Percentiles rank a stretch among this genome's conserved stretches.
Evolutionary conservation across 768 basidiomycete species (phyloP).

Genomic region (Suillus cothurnatus): DNA sequence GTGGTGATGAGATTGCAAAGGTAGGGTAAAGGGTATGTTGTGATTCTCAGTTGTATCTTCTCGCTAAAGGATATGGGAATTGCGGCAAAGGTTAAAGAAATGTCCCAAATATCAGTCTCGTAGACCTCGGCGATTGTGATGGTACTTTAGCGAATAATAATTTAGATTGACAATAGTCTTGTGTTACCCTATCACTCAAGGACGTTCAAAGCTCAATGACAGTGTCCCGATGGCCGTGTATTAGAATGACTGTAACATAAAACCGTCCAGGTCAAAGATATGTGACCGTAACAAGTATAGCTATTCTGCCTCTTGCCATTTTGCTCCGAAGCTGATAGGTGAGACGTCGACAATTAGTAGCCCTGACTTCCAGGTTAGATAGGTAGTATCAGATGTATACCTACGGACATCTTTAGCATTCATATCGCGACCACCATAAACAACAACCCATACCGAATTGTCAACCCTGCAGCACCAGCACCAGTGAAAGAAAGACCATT

Average conservation of each 20-base stretch:
- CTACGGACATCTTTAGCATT: slow-evolving; percentile 27
- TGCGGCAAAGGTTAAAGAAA: slow-evolving; percentile 31
- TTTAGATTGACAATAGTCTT: slow-evolving; percentile 13
- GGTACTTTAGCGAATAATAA: slow-evolving; percentile 48
- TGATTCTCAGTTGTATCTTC: not conserved
- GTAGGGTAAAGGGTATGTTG: slow-evolving; percentile 37
- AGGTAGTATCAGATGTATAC: slow-evolving; percentile 50
- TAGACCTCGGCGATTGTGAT: not conserved
- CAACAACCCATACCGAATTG: no score
- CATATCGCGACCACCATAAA: not conserved
- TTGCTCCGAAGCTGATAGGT: slow-evolving; percentile 40
- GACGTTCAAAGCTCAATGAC: not conserved
- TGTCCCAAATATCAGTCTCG: not conserved
- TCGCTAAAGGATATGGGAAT: slow-evolving; percentile 62
- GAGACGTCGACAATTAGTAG: slow-evolving; percentile 30
- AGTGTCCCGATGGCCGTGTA: not conserved
- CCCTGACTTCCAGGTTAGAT: slow-evolving; percentile 52
- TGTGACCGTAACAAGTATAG: slow-evolving; percentile 32
- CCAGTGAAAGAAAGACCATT: slow-evolving; percentile 45
- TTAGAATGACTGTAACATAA: not conserved
- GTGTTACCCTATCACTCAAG: not conserved
- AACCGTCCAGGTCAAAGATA: not conserved
- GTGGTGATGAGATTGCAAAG: slow-evolving; percentile 86
- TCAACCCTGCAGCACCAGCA: slow-evolving; percentile 28
- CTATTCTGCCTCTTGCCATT: slow-evolving; percentile 52